These are phyloP conservation scores for Uncinocarpus reesii DNA, from an alignment of 2,329 filamentous ascomycete genomes.

Conservation along the genomic window DNA sequence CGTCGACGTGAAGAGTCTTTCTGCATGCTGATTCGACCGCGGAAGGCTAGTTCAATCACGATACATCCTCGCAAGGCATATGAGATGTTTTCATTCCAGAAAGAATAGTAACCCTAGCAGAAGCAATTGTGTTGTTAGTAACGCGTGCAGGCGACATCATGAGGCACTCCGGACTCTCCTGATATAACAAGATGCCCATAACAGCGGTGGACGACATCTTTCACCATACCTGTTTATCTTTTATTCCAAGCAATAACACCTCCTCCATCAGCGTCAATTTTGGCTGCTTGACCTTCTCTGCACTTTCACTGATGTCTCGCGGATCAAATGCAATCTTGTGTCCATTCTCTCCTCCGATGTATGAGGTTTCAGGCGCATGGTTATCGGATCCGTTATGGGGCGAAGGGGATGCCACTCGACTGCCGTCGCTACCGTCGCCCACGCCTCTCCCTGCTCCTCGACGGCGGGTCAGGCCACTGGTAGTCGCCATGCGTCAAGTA, in stretches of 20 bases:
- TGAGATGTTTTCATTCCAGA: slow-evolving; percentile 99
- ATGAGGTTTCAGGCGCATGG: slow-evolving; percentile 63
- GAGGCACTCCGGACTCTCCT: not conserved
- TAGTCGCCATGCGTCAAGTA: slow-evolving; percentile 46
- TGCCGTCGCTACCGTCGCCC: slow-evolving; percentile 53
- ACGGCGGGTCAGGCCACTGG: slow-evolving; percentile 62
- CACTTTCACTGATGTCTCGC: slow-evolving; percentile 91
- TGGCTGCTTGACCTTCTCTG: slow-evolving; percentile 91
- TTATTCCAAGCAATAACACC: slow-evolving; percentile 84
- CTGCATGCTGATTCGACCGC: slow-evolving; percentile 95
- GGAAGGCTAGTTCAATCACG: slow-evolving; percentile 91
- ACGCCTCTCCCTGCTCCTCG: slow-evolving; percentile 52
- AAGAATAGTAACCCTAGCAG: slow-evolving; percentile 82
- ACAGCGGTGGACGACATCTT: not conserved
- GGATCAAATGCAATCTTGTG: slow-evolving; percentile 98
- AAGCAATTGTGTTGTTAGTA: slow-evolving; percentile 5
- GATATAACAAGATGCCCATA: not conserved
- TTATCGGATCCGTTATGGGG: slow-evolving; percentile 49
- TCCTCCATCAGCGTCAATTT: slow-evolving; percentile 99
- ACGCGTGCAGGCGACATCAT: not conserved
- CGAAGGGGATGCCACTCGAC: slow-evolving; percentile 56
- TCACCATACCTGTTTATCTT: slow-evolving; percentile 83
- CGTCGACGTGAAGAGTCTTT: slow-evolving; percentile 86
- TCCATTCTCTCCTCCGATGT: slow-evolving; percentile 77
- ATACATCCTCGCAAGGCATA: slow-evolving; percentile 97